Conservation (phyloP, 345 rosid species). For the Ceriops zippeliana region DNA sequence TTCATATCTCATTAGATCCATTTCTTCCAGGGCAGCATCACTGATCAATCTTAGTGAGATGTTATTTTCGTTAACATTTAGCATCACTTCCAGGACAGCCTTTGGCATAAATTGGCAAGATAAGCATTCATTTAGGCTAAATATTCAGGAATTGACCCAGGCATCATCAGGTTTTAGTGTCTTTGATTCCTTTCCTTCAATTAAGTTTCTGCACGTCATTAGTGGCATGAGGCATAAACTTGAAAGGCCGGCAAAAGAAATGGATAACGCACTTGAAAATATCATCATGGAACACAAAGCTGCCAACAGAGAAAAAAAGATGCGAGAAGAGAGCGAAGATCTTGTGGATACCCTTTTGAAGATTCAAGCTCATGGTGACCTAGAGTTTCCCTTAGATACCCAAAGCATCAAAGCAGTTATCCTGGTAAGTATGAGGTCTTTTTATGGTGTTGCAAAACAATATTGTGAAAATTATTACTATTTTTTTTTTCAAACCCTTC, state of each 20-base stretch:
- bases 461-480: not conserved
- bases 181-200: constrained; percentile 13
- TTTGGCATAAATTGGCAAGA: constrained; percentile 1
- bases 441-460: not conserved
- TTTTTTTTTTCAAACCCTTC: not conserved
- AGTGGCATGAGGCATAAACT: not conserved
- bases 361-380: constrained; percentile 21
- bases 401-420: constrained; percentile 30
- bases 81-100: not conserved
- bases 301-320: no score
- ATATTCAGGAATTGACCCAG: not conserved
- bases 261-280: constrained; percentile 1
- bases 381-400: constrained; percentile 17
- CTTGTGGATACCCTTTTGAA: constrained; percentile 35
- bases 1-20: not conserved
- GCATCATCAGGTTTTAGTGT: not conserved
- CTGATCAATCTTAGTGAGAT: not conserved
- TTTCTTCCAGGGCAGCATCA: not conserved
- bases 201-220: not conserved
- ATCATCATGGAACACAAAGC: constrained; percentile 14
- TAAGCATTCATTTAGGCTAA: not conserved
- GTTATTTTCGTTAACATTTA: not conserved
- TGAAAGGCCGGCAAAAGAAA: not conserved
- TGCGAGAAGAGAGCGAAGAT: not conserved
- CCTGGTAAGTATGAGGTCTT: not conserved